Evolutionary conservation across 2,329 filamentous ascomycete genomes (phyloP).

Genomic region (Xylariaceae sp.): DNA sequence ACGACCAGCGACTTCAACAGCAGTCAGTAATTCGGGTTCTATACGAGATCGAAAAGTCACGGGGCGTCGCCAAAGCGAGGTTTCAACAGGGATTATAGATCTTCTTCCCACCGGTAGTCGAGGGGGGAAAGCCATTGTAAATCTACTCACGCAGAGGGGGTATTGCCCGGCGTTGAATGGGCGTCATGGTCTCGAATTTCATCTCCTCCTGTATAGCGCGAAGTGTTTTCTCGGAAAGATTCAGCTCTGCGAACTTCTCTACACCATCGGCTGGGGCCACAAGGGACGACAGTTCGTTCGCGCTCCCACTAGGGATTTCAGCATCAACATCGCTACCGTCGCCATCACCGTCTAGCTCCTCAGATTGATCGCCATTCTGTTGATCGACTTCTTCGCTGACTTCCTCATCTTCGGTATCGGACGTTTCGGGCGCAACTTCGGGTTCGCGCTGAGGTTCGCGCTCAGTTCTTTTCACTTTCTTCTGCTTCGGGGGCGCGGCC

Average conservation of each 20-base stretch:
- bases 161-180: slow-evolving; percentile 84
- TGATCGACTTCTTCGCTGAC: slow-evolving; percentile 18
- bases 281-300: slow-evolving; percentile 51
- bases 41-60: neutral
- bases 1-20: slow-evolving; percentile 62
- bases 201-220: slow-evolving; percentile 77
- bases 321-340: slow-evolving; percentile 23
- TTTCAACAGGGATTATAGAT: slow-evolving; percentile 54
- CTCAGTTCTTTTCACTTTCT: slow-evolving; percentile 40
- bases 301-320: slow-evolving; percentile 34
- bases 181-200: slow-evolving; percentile 93
- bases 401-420: slow-evolving; percentile 23
- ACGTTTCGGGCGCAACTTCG: slow-evolving; percentile 13
- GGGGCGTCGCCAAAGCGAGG: slow-evolving; percentile 49
- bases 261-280: slow-evolving; percentile 56
- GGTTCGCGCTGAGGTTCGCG: slow-evolving; percentile 23
- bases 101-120: neutral
- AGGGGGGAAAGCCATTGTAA: neutral
- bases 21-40: neutral
- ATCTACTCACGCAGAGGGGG: slow-evolving; percentile 57
- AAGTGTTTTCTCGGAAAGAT: slow-evolving; percentile 83
- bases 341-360: slow-evolving; percentile 22
- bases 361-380: slow-evolving; percentile 20
- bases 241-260: slow-evolving; percentile 73
- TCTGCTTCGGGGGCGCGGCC: slow-evolving; percentile 42